Conservation (phyloP, 257 asterid genomes). For the Salvia miltiorrhiza region DNA sequence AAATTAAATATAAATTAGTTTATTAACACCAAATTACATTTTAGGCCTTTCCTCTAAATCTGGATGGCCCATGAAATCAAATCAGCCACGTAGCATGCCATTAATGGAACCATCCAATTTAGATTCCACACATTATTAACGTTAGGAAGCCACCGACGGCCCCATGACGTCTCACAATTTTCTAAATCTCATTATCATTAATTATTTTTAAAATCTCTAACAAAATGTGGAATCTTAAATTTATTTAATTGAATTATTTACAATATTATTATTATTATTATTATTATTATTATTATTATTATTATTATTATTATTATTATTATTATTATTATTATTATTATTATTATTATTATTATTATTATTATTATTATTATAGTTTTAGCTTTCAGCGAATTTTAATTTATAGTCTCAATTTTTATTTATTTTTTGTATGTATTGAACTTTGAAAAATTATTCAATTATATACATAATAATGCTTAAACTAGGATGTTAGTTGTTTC, state of each 20-base stretch:
- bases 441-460: too few relatives aligned
- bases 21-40: not conserved
- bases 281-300: too few relatives aligned
- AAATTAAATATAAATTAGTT: not conserved
- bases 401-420: too few relatives aligned
- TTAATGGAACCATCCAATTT: not conserved
- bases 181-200: not conserved
- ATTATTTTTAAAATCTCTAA: not conserved
- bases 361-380: too few relatives aligned
- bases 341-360: too few relatives aligned
- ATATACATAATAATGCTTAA: too few relatives aligned
- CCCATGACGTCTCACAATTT: slow-evolving; percentile 4
- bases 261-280: too few relatives aligned
- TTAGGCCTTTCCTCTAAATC: slow-evolving; percentile 13
- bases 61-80: slow-evolving; percentile 13
- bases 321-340: too few relatives aligned
- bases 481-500: too few relatives aligned
- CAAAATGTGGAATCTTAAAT: not conserved
- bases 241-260: not conserved
- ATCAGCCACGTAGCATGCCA: slow-evolving; percentile 6
- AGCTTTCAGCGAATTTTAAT: too few relatives aligned
- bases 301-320: too few relatives aligned
- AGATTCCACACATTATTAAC: not conserved
- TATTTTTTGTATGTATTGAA: too few relatives aligned
- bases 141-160: slow-evolving; percentile 20